Conservation (phyloP, 768 basidiomycete species). For the Collybia mongolica region DNA sequence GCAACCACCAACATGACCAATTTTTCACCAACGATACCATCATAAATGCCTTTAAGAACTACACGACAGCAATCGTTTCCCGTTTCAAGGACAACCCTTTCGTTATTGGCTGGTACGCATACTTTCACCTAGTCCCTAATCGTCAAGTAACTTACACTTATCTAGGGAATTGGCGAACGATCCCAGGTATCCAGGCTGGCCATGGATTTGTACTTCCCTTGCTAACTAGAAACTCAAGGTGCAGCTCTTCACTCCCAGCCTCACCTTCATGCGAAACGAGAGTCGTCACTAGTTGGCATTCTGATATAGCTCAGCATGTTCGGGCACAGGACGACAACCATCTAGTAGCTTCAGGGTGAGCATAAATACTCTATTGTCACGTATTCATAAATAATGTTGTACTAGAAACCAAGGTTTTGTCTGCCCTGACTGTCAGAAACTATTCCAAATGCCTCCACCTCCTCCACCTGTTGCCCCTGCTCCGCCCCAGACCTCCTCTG, state of each 20-base stretch:
- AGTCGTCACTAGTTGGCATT: conserved; percentile 57
- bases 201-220: background rate
- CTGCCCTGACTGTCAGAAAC: conserved; percentile 55
- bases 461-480: conserved; percentile 20
- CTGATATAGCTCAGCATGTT: conserved; percentile 42
- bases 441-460: conserved; percentile 36
- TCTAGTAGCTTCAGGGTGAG: conserved; percentile 58
- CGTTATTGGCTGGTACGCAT: conserved; percentile 44
- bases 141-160: background rate
- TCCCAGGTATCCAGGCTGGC: conserved; percentile 37
- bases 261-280: conserved; percentile 41
- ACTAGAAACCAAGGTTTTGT: conserved; percentile 53
- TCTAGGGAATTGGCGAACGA: conserved; percentile 65
- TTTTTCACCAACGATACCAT: conserved; percentile 55
- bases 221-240: conserved; percentile 31
- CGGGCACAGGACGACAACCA: conserved; percentile 55
- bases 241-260: conserved; percentile 50
- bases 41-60: conserved; percentile 52
- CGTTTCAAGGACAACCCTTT: conserved; percentile 52
- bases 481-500: conserved; percentile 40
- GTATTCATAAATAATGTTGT: too few relatives aligned
- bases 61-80: conserved; percentile 47
- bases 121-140: background rate
- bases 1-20: conserved; percentile 43
- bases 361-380: background rate